A percentile compares a stretch with the other conserved stretches of the same genome.
phyloP scores from a whole-genome alignment of 352 stramenopile species.

The Blastocystis sp. region DNA sequence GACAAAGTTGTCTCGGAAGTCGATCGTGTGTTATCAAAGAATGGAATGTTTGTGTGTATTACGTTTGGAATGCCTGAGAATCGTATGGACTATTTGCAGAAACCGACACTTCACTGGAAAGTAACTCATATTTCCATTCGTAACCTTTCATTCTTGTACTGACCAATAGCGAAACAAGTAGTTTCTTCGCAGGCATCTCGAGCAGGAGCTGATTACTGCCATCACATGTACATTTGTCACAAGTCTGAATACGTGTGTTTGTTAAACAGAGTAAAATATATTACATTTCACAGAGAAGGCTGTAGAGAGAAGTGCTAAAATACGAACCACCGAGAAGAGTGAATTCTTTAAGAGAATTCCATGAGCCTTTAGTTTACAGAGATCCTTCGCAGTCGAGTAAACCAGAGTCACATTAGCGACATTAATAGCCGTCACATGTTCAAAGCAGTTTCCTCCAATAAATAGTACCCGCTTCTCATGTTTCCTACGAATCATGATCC shows the following conservation, averaged over 20 bases:
- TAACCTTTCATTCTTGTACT: neutral
- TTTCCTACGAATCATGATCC: neutral
- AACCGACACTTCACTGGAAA: slow-evolving; percentile 3
- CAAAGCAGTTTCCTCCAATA: neutral
- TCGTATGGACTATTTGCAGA: slow-evolving; percentile 59
- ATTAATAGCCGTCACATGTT: slow-evolving; percentile 10
- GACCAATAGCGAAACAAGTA: neutral
- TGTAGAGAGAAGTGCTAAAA: slow-evolving; percentile 2
- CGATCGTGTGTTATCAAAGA: slow-evolving; percentile 35
- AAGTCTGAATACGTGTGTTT: slow-evolving; percentile 44
- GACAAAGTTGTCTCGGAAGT: slow-evolving; percentile 39
- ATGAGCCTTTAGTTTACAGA: slow-evolving; percentile 32
- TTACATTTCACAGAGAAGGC: neutral
- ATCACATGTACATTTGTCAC: slow-evolving; percentile 56
- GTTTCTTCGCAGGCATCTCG: slow-evolving; percentile 30
- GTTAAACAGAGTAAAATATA: slow-evolving; percentile 34
- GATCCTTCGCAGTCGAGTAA: slow-evolving; percentile 2
- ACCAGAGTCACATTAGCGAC: neutral
- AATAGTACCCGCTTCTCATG: neutral
- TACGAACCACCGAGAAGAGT: neutral
- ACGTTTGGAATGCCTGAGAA: slow-evolving; percentile 59
- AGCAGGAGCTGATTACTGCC: slow-evolving; percentile 36
- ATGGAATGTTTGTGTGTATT: slow-evolving; percentile 34
- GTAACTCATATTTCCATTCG: slow-evolving; percentile 9
- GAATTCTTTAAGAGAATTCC: slow-evolving; percentile 22